Evolutionary conservation across 805 yeast genomes (phyloP), one percentile per base, ranked within the genome.

Genomic region (Ogataea nonfermentans): DNA sequence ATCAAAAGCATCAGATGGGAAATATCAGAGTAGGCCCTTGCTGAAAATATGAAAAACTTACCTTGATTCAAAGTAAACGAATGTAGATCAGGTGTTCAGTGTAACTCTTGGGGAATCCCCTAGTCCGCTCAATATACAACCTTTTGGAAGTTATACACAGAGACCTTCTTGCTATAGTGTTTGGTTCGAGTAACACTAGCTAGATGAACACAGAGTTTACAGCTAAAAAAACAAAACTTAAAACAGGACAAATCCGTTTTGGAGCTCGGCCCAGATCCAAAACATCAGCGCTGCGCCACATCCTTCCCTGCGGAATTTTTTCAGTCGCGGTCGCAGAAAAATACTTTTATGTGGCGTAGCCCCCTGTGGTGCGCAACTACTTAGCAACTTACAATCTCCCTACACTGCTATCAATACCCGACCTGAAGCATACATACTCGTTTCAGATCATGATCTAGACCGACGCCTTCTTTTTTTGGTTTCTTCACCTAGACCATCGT

Each of bases 241-340:
- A 39, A 39, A 33, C 37, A 22, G 37, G 15, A 24, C 33, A 22
- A 33, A 22, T 32, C 37, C 35, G 10, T 1, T 24, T 28, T 28
- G 36, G 29, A 32, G 13, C 17, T 24, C 13, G 35, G 27, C n/a
- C 28, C 37, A 39, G 42, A 39, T 39, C 30, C 34, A 28, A 39
- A 39, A 28, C 29, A 23, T 29, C 24, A 9, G 17, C 15, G 8
- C 37, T 33, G 37, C 42, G 42, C 42, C 42, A 39, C 42, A 24
- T 37, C 32, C 14, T 9, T 17, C 17, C 20, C 15, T 12, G 23
- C 20, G 33, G 33, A 19, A 19, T 19, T 32, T 32, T 32, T 32
- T 32, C 26, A 13, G 20, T 36, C 41, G 40, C 40, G 40, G 24
- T 37, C 19, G 29, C 22, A n/a, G 15, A 32, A 23, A 16, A 14